These are phyloP conservation scores for Sporisorium iseilematis-ciliati DNA, from an alignment of 1,284 basidiomycete species.

Conservation along the genomic window DNA sequence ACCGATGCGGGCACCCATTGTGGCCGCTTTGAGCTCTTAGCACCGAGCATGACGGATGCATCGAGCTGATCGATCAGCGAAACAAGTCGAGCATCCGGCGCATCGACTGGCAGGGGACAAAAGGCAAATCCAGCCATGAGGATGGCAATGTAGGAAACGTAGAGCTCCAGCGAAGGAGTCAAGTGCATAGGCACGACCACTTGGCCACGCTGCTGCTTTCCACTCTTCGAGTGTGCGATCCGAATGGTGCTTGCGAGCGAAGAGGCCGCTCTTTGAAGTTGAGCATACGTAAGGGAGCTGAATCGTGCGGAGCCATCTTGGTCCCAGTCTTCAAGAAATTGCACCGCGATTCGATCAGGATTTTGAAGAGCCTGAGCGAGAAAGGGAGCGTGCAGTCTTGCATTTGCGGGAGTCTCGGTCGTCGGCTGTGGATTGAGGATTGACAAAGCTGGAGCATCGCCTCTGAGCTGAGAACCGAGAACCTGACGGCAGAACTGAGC, in stretches of 20 bases:
- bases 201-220: neutral
- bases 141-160: conserved; percentile 24
- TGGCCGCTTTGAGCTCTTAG: conserved; percentile 1
- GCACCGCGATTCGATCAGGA: conserved; percentile 10
- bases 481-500: conserved; percentile 11
- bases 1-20: conserved; percentile 3
- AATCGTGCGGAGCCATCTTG: conserved; percentile 5
- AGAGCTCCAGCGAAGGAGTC: conserved; percentile 19
- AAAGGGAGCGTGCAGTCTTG: too few relatives aligned
- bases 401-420: too few relatives aligned
- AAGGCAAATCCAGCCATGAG: conserved; percentile 25
- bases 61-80: conserved; percentile 13
- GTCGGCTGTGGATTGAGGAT: too few relatives aligned
- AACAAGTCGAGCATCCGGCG: conserved; percentile 7
- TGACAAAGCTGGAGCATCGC: neutral
- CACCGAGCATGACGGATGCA: conserved; percentile 9
- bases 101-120: conserved; percentile 23
- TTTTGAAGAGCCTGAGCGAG: too few relatives aligned
- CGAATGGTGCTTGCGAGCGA: conserved; percentile 8
- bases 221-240: neutral
- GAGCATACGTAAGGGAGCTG: neutral
- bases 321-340: neutral
- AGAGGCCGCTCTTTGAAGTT: neutral
- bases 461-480: too few relatives aligned
- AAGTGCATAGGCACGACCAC: conserved; percentile 25